Evolutionary conservation across 495 filamentous ascomycete genomes (phyloP), one percentile per base, ranked within the genome.

Genomic region (Podospora conica): DNA sequence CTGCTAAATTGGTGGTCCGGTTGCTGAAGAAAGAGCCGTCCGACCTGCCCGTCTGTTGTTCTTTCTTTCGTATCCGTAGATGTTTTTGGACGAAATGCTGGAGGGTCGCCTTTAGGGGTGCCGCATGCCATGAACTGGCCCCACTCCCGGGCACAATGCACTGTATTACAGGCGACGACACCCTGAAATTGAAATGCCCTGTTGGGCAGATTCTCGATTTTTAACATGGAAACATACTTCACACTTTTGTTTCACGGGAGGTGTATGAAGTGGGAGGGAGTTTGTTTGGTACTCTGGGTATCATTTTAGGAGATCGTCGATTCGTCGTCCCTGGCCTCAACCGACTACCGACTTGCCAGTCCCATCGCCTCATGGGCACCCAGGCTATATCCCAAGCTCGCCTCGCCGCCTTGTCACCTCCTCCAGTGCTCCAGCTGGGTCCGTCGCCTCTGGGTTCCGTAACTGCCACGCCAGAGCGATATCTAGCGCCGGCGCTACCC

Each of bases 381-480:
- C n/a, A n/a, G n/a, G 63, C 57, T 68, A 53, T 57, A 88, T 82
- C 53, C 81, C 81, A 61, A 91, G 76, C 73, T 91, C 87, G 56
- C 75, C 73, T 68, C 79, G 80, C 73, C 80, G 82, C 53, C 73
- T 73, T 53, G 74, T 65, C 20, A 95, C 82, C 70, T 88, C 86
- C 66, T 91, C 85, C 65, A 96, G 79, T 6, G 83, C 91, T 22
- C 80, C 83, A 8, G 81, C 73, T 20, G 87, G 81, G 61, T 90
- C 86, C 7, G 79, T 81, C 8, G 76, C 77, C 3, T 84, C 84
- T 3, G 93, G 91, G 73, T 97, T 85, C 29, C 89, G 80, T 27
- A 98, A 80, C 78, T 98, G 96, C 91, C 92, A 97, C 64, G 86
- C 85, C 74, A 95, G 82, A 28, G 87, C 86, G 18, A 89, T 77